Conservation (phyloP, 2,329 filamentous ascomycete genomes). For the Neonectria hederae region DNA sequence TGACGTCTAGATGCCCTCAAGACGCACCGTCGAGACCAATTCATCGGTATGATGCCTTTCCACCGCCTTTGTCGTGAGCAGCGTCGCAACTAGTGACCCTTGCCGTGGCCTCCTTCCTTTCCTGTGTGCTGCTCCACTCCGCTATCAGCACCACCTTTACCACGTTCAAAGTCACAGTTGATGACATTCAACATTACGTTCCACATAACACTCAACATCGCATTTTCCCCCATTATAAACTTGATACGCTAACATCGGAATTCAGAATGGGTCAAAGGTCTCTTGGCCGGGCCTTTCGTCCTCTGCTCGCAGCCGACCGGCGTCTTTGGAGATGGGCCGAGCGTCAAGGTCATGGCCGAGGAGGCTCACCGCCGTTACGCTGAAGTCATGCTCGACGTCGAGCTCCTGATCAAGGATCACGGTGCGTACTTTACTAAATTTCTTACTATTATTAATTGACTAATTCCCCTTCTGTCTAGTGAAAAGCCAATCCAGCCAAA, state of each 20-base stretch:
- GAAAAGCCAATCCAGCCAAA: constrained; percentile 71
- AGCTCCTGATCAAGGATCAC: constrained; percentile 90
- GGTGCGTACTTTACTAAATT: constrained; percentile 60
- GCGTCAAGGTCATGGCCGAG: constrained; percentile 73
- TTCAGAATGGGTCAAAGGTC: constrained; percentile 95
- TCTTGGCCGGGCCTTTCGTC: constrained; percentile 95
- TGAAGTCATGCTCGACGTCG: constrained; percentile 94
- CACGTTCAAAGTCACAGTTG: background rate
- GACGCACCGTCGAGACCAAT: constrained; percentile 90
- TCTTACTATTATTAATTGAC: background rate
- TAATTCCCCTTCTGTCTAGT: constrained; percentile 58
- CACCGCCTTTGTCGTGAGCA: background rate
- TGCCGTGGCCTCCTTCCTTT: constrained; percentile 11
- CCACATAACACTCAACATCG: constrained; percentile 3
- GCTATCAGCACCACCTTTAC: constrained; percentile 7
- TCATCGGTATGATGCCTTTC: constrained; percentile 68
- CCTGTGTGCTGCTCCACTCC: constrained; percentile 5
- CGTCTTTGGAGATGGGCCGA: constrained; percentile 76
- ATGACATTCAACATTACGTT: background rate
- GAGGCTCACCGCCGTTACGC: constrained; percentile 89
- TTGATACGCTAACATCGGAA: constrained; percentile 13
- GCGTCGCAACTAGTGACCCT: background rate
- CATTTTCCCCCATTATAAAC: background rate
- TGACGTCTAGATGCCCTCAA: constrained; percentile 67
- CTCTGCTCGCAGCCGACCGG: constrained; percentile 94